phyloP scores from a whole-genome alignment of 2,329 filamentous ascomycete genomes.

The Ilyonectria mors-panacis region DNA sequence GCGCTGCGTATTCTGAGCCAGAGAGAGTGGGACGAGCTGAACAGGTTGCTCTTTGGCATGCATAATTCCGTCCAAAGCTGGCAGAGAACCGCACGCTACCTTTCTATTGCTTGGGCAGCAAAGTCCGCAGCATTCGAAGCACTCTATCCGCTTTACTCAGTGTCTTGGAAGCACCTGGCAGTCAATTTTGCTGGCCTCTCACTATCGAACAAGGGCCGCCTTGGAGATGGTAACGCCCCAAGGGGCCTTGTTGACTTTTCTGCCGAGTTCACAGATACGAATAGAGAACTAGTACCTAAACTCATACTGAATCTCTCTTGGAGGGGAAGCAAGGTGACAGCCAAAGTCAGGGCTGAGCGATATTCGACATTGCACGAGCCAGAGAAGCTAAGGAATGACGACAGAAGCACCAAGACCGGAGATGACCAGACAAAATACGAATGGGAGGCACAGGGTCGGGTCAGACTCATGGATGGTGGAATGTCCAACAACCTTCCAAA shows the following conservation, averaged over 20 bases:
- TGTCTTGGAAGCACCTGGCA: slow-evolving; percentile 20
- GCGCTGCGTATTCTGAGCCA: slow-evolving; percentile 10
- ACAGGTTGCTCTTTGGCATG: slow-evolving; percentile 1
- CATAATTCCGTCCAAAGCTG: slow-evolving; percentile 15
- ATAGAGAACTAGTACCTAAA: neutral
- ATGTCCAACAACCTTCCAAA: slow-evolving; percentile 45
- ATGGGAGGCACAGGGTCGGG: slow-evolving; percentile 43
- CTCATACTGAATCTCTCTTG: slow-evolving; percentile 12
- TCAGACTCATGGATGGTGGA: slow-evolving; percentile 39
- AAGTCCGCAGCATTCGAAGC: slow-evolving; percentile 20
- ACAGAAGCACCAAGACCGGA: no score
- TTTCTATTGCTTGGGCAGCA: slow-evolving; percentile 6
- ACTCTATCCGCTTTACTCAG: neutral
- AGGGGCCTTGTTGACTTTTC: slow-evolving; percentile 12
- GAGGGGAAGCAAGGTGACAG: slow-evolving; percentile 18
- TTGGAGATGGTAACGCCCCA: neutral
- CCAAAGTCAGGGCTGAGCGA: neutral
- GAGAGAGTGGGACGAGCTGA: slow-evolving; percentile 18
- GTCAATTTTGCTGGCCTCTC: slow-evolving; percentile 3
- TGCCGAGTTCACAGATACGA: slow-evolving; percentile 1
- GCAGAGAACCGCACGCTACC: slow-evolving; percentile 3
- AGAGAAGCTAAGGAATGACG: neutral
- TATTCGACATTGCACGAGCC: slow-evolving; percentile 9
- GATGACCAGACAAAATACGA: accelerated
- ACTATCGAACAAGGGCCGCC: neutral